phyloP scores from a whole-genome alignment of 1,139 yeast genomes.

The Candida albicans region DNA sequence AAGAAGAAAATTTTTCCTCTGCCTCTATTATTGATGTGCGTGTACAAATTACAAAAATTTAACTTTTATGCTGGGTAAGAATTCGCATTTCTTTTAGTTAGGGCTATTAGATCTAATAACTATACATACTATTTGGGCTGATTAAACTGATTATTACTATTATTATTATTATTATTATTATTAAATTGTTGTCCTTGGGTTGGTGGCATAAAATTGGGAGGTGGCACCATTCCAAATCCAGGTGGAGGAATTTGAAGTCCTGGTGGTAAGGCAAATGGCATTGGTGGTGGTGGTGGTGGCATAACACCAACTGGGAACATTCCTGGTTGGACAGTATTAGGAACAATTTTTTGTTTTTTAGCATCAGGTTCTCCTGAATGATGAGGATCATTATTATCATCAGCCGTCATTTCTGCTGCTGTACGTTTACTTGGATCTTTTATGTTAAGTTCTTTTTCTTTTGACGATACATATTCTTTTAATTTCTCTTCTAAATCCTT shows the following conservation, averaged over 20 bases:
- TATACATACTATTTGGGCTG: no score
- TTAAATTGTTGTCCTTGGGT: slow-evolving; percentile 10
- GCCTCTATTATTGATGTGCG: neutral
- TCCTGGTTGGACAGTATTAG: slow-evolving; percentile 18
- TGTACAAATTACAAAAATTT: neutral
- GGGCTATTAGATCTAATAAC: neutral
- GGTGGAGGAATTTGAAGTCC: slow-evolving; percentile 11
- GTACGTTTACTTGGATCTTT: slow-evolving; percentile 32
- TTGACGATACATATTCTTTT: slow-evolving; percentile 49
- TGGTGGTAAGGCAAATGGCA: slow-evolving; percentile 15
- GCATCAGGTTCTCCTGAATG: slow-evolving; percentile 19
- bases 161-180: neutral
- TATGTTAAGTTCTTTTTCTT: slow-evolving; percentile 40
- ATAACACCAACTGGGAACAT: slow-evolving; percentile 15
- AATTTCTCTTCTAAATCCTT: slow-evolving; percentile 57
- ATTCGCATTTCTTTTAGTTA: neutral
- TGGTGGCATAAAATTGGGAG: slow-evolving; percentile 18
- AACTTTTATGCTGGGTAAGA: neutral
- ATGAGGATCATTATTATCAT: no score
- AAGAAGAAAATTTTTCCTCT: neutral
- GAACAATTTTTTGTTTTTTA: slow-evolving; percentile 29
- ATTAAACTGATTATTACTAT: neutral
- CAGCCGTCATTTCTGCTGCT: slow-evolving; percentile 27
- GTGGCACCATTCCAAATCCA: slow-evolving; percentile 11
- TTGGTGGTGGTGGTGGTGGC: slow-evolving; percentile 23